phyloP scores from a whole-genome alignment of 1,284 basidiomycete species.

The Takashimella tepidaria region DNA sequence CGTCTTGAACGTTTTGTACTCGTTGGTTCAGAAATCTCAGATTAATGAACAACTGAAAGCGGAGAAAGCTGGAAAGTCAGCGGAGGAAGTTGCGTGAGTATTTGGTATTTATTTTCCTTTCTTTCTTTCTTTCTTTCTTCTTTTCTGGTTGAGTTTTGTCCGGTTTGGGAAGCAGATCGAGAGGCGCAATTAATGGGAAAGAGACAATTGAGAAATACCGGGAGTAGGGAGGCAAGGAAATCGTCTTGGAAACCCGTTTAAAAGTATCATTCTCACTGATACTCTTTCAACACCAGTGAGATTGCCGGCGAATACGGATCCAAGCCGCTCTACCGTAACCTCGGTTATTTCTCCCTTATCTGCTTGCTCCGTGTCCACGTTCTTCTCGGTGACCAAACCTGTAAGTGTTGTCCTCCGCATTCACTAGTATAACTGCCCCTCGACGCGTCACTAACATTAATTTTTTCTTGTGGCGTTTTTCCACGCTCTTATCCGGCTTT shows the following conservation, averaged over 20 bases:
- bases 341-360: slow-evolving; percentile 97
- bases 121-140: neutral
- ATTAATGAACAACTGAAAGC: slow-evolving; percentile 91
- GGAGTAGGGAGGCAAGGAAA: too few relatives aligned
- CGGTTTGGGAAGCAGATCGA: neutral
- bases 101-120: slow-evolving; percentile 50
- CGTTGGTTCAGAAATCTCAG: slow-evolving; percentile 91
- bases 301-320: slow-evolving; percentile 88
- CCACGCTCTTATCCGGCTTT: neutral
- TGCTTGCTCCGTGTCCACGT: slow-evolving; percentile 93
- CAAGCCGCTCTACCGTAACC: slow-evolving; percentile 83
- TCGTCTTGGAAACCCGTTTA: too few relatives aligned
- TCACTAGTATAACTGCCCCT: too few relatives aligned
- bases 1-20: slow-evolving; percentile 96
- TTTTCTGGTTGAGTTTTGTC: too few relatives aligned
- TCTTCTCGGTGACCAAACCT: slow-evolving; percentile 87
- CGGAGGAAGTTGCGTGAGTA: slow-evolving; percentile 75
- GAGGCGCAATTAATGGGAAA: neutral
- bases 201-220: slow-evolving; percentile 9
- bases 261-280: too few relatives aligned
- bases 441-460: too few relatives aligned
- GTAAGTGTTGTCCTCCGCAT: too few relatives aligned
- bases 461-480: slow-evolving; percentile 2
- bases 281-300: too few relatives aligned
- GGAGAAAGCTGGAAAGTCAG: slow-evolving; percentile 67